phyloP scores from a whole-genome alignment of 2,329 filamentous ascomycete species.

The Phoma herbarum region DNA sequence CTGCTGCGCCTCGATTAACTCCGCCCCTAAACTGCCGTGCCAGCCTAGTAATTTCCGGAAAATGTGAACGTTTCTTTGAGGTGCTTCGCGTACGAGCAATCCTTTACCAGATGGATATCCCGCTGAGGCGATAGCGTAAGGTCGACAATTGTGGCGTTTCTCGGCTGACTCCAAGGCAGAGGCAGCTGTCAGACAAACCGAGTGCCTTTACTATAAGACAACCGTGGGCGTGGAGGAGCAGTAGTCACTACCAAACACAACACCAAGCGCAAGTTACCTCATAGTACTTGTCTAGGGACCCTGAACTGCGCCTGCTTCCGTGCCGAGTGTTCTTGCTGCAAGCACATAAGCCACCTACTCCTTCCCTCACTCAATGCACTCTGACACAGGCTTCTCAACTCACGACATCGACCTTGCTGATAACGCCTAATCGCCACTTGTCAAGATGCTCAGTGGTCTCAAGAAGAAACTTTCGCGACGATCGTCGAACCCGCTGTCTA shows the following conservation, averaged over 20 bases:
- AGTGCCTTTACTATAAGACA: neutral
- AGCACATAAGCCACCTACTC: constrained; percentile 18
- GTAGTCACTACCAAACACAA: neutral
- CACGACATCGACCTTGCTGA: constrained; percentile 3
- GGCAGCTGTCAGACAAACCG: neutral
- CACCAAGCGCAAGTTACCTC: constrained; percentile 1
- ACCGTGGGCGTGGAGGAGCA: neutral
- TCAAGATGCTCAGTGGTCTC: constrained; percentile 33
- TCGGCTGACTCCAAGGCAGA: neutral
- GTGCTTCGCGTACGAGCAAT: neutral
- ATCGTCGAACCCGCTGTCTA: constrained; percentile 25
- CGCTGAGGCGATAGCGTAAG: neutral
- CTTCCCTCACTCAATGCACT: neutral
- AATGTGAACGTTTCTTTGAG: neutral
- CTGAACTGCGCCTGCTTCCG: neutral
- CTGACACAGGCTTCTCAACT: neutral
- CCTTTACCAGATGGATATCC: neutral
- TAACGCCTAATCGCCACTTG: constrained; percentile 1
- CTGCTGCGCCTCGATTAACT: neutral
- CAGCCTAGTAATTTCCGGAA: neutral
- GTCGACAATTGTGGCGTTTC: neutral
- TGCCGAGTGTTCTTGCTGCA: constrained; percentile 15
- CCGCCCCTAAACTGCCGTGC: neutral
- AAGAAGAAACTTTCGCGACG: constrained; percentile 38
- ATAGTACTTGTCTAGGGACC: neutral